Percentiles rank a stretch among this genome's conserved stretches.
phyloP scores from a whole-genome alignment of 1,284 basidiomycete genomes.

The Marasmius fiardii region DNA sequence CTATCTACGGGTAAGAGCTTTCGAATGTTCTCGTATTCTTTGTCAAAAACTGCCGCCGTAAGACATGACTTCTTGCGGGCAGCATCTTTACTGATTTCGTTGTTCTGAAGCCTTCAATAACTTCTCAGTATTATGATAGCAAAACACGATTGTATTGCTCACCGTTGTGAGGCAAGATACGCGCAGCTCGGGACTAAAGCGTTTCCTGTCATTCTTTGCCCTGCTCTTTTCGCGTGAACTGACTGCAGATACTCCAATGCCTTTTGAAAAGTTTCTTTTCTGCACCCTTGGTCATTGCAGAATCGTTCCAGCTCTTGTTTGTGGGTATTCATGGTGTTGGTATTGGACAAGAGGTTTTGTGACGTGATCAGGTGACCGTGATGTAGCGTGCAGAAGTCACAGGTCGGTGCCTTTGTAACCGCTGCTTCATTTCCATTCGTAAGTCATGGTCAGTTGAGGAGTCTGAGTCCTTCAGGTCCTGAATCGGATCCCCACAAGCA shows the following conservation, averaged over 20 bases:
- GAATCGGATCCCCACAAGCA: no score
- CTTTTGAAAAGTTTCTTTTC: background rate
- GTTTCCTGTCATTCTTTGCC: background rate
- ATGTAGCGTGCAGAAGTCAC: background rate
- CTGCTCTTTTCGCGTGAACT: background rate
- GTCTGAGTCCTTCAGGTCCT: no score
- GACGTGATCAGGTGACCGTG: background rate
- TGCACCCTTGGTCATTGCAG: background rate
- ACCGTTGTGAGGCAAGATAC: conserved; percentile 1
- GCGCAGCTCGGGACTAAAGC: background rate
- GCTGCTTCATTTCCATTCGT: no score
- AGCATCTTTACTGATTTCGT: background rate
- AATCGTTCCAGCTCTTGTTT: background rate
- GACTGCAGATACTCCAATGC: background rate
- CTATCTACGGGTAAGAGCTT: background rate
- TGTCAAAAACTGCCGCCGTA: background rate
- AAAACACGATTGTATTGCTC: background rate
- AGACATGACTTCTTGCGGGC: background rate
- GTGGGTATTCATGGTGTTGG: background rate
- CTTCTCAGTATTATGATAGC: background rate
- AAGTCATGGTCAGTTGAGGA: no score
- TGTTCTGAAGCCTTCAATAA: background rate
- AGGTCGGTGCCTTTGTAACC: no score
- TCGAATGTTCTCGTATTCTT: background rate
- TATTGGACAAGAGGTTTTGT: background rate